These are phyloP conservation scores for Cokeromyces recurvatus DNA, from an alignment of 371 early-diverging fungal genomes.

Conservation along the genomic window DNA sequence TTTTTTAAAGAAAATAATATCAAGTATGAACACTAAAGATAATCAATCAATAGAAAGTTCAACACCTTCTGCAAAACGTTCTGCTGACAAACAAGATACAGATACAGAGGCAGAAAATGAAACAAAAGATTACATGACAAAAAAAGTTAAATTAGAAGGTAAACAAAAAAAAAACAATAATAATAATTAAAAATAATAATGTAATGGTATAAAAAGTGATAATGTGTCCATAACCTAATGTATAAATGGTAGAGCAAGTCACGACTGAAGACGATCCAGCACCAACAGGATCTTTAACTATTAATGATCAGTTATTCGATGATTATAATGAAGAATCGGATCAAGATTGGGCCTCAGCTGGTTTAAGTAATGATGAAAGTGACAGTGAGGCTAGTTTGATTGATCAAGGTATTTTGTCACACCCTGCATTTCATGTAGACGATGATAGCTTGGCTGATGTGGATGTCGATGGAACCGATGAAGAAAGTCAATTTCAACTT, in stretches of 20 bases:
- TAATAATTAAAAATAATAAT: background rate
- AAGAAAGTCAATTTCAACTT: slow-evolving; percentile 16
- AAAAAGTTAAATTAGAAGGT: slow-evolving; percentile 10
- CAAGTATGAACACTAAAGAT: slow-evolving; percentile 10
- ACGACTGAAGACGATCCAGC: slow-evolving; percentile 14
- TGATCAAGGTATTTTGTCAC: slow-evolving; percentile 20
- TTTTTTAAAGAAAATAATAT: background rate
- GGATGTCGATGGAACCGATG: slow-evolving; percentile 30
- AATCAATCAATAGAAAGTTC: slow-evolving; percentile 1
- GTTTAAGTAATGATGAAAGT: slow-evolving; percentile 9
- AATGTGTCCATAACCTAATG: background rate
- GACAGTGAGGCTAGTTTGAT: slow-evolving; percentile 20
- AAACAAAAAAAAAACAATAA: background rate
- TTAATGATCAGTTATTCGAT: slow-evolving; percentile 18
- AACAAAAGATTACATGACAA: background rate
- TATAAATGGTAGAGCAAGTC: background rate
- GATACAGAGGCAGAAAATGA: background rate
- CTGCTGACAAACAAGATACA: slow-evolving; percentile 3
- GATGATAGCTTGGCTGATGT: slow-evolving; percentile 28
- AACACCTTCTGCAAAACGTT: background rate
- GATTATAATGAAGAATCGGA: slow-evolving; percentile 47
- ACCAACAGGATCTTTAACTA: slow-evolving; percentile 11
- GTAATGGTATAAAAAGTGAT: too few species aligned
- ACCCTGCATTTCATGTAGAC: slow-evolving; percentile 26
- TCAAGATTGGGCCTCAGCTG: slow-evolving; percentile 42